Evolutionary conservation across 2,329 filamentous ascomycete species (phyloP).

Genomic region (Calonectria montana): DNA sequence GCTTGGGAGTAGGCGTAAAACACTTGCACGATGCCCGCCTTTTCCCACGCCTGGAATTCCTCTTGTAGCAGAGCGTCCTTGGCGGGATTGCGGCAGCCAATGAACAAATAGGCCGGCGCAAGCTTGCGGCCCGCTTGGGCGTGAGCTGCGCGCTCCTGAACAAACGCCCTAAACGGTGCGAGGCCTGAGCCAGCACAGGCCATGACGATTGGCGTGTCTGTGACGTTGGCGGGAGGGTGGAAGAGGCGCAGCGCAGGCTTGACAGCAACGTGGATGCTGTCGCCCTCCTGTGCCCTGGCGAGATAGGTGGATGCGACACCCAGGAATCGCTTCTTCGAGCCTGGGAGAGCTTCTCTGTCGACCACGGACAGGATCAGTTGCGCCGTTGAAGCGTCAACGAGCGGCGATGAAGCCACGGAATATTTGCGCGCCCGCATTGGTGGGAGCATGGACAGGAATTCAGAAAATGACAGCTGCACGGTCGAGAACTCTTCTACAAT

Average conservation of each 20-base stretch:
- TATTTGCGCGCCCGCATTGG: constrained; percentile 64
- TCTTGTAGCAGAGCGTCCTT: constrained; percentile 59
- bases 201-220: constrained; percentile 58
- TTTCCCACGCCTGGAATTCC: constrained; percentile 59
- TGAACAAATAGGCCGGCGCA: constrained; percentile 65
- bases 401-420: constrained; percentile 77
- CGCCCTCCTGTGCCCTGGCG: constrained; percentile 53
- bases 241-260: constrained; percentile 52
- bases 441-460: constrained; percentile 72
- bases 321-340: constrained; percentile 50
- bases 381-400: constrained; percentile 63
- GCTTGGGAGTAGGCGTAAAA: constrained; percentile 59
- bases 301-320: constrained; percentile 72
- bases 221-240: constrained; percentile 55
- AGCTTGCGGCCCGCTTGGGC: constrained; percentile 65
- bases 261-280: constrained; percentile 59
- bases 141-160: constrained; percentile 64
- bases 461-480: constrained; percentile 65
- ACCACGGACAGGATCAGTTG: constrained; percentile 75
- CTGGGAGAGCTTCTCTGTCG: constrained; percentile 60
- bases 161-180: constrained; percentile 69
- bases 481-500: constrained; percentile 68
- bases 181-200: constrained; percentile 63
- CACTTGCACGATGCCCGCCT: constrained; percentile 62
- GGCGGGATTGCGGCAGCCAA: constrained; percentile 56